phyloP scores from a whole-genome alignment of 2,329 filamentous ascomycete species.

The Cercospora zeina region DNA sequence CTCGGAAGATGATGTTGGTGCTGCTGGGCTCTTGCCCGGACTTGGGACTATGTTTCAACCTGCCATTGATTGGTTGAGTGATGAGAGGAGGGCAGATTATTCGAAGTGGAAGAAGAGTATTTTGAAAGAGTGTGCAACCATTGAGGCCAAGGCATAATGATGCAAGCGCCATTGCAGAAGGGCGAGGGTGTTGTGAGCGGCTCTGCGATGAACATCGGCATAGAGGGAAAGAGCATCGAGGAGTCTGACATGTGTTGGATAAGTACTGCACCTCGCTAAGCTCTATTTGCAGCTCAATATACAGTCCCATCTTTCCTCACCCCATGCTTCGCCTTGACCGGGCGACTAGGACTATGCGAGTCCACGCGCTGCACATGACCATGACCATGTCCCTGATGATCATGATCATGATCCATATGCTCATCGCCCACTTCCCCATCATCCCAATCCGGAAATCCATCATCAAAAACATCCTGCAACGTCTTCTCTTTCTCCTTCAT shows the following conservation, averaged over 20 bases:
- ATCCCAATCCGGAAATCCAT: constrained; percentile 39
- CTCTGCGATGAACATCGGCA: no score
- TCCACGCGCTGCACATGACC: constrained; percentile 17
- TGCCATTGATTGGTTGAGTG: constrained; percentile 69
- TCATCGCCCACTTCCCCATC: constrained; percentile 23
- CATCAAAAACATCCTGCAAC: constrained; percentile 48
- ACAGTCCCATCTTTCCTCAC: constrained; percentile 28
- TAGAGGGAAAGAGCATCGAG: no score
- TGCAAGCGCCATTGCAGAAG: not conserved
- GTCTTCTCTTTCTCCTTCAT: constrained; percentile 38
- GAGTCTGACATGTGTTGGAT: not conserved
- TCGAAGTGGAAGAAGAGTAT: constrained; percentile 64
- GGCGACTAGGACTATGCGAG: constrained; percentile 23
- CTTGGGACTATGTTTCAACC: constrained; percentile 72
- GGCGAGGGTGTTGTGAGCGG: not conserved
- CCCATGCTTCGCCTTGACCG: constrained; percentile 27
- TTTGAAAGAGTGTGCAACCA: constrained; percentile 54
- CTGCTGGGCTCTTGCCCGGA: constrained; percentile 47
- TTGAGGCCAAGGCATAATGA: constrained; percentile 17
- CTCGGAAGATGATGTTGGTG: constrained; percentile 28
- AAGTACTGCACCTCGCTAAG: not conserved
- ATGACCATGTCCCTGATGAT: constrained; percentile 25
- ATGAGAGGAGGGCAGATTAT: constrained; percentile 62
- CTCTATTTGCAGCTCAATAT: constrained; percentile 17
- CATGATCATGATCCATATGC: constrained; percentile 31